Percentiles rank a stretch among this genome's conserved stretches.
These are phyloP conservation scores for Phytophthora megakarya DNA, from an alignment of 352 stramenopile species.

Conservation along the genomic window DNA sequence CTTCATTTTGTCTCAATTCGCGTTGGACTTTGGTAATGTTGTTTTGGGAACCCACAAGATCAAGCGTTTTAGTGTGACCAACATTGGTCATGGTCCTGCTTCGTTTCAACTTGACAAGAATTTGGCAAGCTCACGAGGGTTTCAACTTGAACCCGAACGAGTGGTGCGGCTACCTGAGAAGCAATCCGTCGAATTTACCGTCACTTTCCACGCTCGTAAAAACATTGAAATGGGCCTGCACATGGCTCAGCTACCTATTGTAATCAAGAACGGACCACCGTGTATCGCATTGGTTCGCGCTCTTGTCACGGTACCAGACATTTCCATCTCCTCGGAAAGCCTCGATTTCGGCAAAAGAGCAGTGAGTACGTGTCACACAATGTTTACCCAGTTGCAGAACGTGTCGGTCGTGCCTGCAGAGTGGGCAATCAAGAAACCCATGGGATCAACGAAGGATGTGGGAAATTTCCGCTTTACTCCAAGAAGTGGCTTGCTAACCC, in stretches of 20 bases:
- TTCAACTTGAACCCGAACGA: conserved; percentile 93
- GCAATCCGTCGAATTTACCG: conserved; percentile 86
- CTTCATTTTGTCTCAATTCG: conserved; percentile 91
- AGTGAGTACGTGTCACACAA: conserved; percentile 86
- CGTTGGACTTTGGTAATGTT: conserved; percentile 95
- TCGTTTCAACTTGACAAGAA: conserved; percentile 95
- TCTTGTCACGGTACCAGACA: conserved; percentile 91
- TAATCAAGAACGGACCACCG: conserved; percentile 91
- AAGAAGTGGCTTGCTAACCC: conserved; percentile 68
- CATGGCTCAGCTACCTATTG: conserved; percentile 83
- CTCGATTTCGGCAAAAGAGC: conserved; percentile 92
- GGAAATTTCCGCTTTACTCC: conserved; percentile 84
- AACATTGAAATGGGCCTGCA: conserved; percentile 80
- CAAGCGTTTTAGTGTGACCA: conserved; percentile 93
- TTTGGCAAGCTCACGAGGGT: conserved; percentile 80
- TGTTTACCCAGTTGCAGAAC: conserved; percentile 94
- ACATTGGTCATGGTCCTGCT: conserved; percentile 84
- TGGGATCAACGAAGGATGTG: conserved; percentile 82
- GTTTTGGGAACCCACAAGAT: conserved; percentile 91
- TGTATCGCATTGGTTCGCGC: conserved; percentile 87
- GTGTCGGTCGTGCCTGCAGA: conserved; percentile 84
- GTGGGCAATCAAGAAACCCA: conserved; percentile 92
- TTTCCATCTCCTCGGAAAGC: conserved; percentile 78
- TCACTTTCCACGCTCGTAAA: conserved; percentile 92
- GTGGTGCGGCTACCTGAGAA: conserved; percentile 93